Evolutionary conservation across 129 eudicot genomes (phyloP).

Genomic region (carrot (Daucus carota)): DH1_v3.0 NC_030381.2:21304001-21304500

Average conservation of each 20-base stretch:
- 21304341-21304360: conserved; percentile 17
- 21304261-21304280: conserved; percentile 69
- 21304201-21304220: conserved; percentile 28
- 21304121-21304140: conserved; percentile 19
- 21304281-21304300: conserved; percentile 49
- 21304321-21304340: conserved; percentile 14
- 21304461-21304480: conserved; percentile 6
- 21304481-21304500: conserved; percentile 18
- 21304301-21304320: conserved; percentile 20
- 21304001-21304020: conserved; percentile 28
- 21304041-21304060: conserved; percentile 20
- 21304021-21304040: conserved; percentile 16
- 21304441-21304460: conserved; percentile 7
- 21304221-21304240: conserved; percentile 59
- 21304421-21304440: conserved; percentile 1
- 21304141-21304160: conserved; percentile 21
- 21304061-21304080: conserved; percentile 24
- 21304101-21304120: conserved; percentile 17
- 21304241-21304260: conserved; percentile 67
- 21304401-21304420: not conserved
- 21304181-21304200: conserved; percentile 72
- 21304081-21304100: conserved; percentile 20
- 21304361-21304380: conserved; percentile 4
- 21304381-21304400: not conserved
- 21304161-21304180: conserved; percentile 49